Percentiles rank a stretch among this genome's conserved stretches.
phyloP scores from a whole-genome alignment of 2,329 filamentous ascomycete species.

The Pestalotiopsis sp. region DNA sequence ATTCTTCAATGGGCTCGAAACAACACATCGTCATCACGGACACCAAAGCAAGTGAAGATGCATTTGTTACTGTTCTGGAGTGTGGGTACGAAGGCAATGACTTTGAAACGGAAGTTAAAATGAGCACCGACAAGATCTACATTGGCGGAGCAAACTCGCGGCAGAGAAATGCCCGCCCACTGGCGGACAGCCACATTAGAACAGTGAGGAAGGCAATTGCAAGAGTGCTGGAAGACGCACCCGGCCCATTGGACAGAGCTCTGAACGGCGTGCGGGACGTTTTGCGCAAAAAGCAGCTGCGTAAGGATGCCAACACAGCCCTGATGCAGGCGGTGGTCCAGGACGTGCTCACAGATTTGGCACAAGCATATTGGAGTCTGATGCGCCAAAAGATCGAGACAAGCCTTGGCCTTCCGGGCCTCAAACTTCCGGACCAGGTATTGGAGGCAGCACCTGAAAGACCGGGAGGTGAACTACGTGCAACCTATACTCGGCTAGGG shows the following conservation, averaged over 20 bases:
- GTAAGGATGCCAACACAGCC: not conserved
- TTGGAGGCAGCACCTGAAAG: not conserved
- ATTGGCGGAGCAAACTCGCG: not conserved
- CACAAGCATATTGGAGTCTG: slow-evolving; percentile 5
- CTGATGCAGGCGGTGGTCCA: not conserved
- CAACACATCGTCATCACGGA: not conserved
- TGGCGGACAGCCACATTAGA: not conserved
- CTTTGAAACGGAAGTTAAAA: not conserved
- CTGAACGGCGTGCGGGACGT: not conserved
- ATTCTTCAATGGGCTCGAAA: not conserved
- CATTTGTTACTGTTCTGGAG: not conserved
- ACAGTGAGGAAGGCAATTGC: not conserved
- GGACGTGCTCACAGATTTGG: not conserved
- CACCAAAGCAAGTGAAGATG: no score
- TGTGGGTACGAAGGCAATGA: not conserved
- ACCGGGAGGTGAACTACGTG: not conserved
- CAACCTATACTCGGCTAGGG: not conserved
- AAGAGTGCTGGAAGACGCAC: not conserved
- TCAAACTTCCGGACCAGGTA: not conserved
- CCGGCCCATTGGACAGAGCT: not conserved
- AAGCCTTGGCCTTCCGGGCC: not conserved
- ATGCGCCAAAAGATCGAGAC: slow-evolving; percentile 5
- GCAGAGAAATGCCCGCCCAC: not conserved
- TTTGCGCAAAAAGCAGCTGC: not conserved
- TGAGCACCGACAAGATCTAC: not conserved